Conservation (phyloP, 2,329 filamentous ascomycete species). For the Aspergillus brasiliensis region DNA sequence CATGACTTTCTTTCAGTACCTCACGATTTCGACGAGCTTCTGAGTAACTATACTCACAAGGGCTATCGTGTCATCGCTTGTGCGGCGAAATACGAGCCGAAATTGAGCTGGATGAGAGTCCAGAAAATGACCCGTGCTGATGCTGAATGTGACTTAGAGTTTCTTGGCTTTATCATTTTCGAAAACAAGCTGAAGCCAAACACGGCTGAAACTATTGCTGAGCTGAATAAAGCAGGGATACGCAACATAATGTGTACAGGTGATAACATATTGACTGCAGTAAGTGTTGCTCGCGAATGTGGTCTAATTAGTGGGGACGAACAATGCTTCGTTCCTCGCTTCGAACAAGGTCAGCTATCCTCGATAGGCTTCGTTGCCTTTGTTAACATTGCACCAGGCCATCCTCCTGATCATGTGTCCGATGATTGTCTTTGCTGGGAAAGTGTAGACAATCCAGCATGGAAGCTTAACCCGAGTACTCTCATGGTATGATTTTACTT, state of each 20-base stretch:
- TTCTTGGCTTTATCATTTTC: constrained; percentile 96
- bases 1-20: constrained; percentile 61
- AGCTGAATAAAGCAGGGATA: constrained; percentile 81
- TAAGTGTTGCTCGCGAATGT: constrained; percentile 92
- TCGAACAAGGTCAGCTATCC: constrained; percentile 62
- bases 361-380: neutral
- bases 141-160: constrained; percentile 80
- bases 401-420: constrained; percentile 72
- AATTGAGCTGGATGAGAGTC: constrained; percentile 88
- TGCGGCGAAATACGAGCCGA: constrained; percentile 83
- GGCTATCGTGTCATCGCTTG: constrained; percentile 97
- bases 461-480: constrained; percentile 75
- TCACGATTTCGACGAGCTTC: constrained; percentile 81
- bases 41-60: constrained; percentile 90
- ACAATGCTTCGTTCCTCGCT: constrained; percentile 91
- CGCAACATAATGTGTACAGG: constrained; percentile 95
- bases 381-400: constrained; percentile 49
- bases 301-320: constrained; percentile 76
- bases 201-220: constrained; percentile 77
- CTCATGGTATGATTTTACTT: constrained; percentile 58
- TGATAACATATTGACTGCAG: constrained; percentile 95
- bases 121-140: constrained; percentile 90
- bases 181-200: constrained; percentile 96
- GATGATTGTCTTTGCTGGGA: constrained; percentile 82
- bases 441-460: constrained; percentile 84